Conservation (phyloP, 1,284 basidiomycete species). For the Schizophyllum amplum region DNA sequence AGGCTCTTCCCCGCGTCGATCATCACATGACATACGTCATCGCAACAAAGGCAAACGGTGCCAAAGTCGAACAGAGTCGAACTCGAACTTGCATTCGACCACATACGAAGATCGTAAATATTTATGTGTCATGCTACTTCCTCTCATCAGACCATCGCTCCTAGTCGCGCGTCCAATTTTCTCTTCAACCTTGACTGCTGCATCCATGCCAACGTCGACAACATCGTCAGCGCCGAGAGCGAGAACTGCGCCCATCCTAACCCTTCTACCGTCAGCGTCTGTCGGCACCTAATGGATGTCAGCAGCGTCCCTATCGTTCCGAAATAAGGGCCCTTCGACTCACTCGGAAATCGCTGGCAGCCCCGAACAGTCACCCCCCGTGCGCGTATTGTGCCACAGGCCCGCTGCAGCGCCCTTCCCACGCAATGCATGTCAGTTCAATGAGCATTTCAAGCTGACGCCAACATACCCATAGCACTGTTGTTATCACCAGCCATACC, state of each 20-base stretch:
- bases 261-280: slow-evolving; percentile 62
- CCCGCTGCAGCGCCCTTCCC: slow-evolving; percentile 56
- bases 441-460: slow-evolving; percentile 1
- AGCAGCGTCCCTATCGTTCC: slow-evolving; percentile 16
- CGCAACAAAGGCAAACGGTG: too few species aligned
- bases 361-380: slow-evolving; percentile 49
- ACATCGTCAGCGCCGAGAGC: slow-evolving; percentile 52
- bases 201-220: slow-evolving; percentile 57
- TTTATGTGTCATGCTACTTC: neutral
- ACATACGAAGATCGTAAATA: neutral
- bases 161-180: slow-evolving; percentile 21
- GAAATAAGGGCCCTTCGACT: slow-evolving; percentile 13
- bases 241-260: slow-evolving; percentile 68
- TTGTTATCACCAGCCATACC: slow-evolving; percentile 58
- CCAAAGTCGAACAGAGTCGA: neutral
- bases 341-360: slow-evolving; percentile 44
- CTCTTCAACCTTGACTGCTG: slow-evolving; percentile 26
- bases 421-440: slow-evolving; percentile 2
- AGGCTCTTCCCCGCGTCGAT: neutral
- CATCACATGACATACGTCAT: neutral
- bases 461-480: slow-evolving; percentile 52
- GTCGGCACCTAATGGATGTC: slow-evolving; percentile 44
- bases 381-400: slow-evolving; percentile 52
- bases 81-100: neutral
- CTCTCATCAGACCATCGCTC: neutral